Base-by-base conservation (phyloP, 805 yeast genomes). In the Candida sanyiensis region DNA sequence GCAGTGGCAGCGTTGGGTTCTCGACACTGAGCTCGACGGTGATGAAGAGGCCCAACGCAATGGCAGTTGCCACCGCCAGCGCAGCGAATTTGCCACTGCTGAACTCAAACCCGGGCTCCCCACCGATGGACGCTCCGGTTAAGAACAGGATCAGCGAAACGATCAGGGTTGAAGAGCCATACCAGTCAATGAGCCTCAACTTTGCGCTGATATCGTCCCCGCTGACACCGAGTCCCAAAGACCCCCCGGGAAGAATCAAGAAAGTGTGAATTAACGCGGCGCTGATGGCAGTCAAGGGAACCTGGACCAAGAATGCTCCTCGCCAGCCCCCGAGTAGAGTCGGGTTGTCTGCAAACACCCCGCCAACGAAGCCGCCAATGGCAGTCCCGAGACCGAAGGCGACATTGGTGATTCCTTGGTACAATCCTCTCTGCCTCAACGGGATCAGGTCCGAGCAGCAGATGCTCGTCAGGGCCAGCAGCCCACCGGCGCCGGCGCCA, bases 401-500 rank as follows among this genome's bases (percentile, higher is more conserved):
- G 15, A 87, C 66, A 56, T 87, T 87, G 25, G 83, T 83, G 37
- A 83, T 57, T 0, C 96, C 96, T 56, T 88, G 96, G 58, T 75
- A 85, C 22, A 84, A 58, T 2, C 94, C 95, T 42, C 96, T 68
- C 29, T 80, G 75, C 39, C 93, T 69, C 45, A 82, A 66, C 0
- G 95, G 83, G 9, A 87, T 80, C 35, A 87, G 62, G 58, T 88
- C 96, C 13, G 85, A 76, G 48, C 83, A 70, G 1, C 90, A 73
- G 39, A 88, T 83, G 2, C 90, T 76, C 7, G 84, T 72, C 49
- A 86, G 62, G 0, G 87, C 67, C 10, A 84, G 75, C 52, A 87
- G 68, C 1, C 96, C 96, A 7, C 95, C 93, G 13, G 95, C 96
- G 10, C 96, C 96, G 37, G 83, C 72, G 11, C 97, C 97, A 32